Evolutionary conservation across 306 rosid genomes (phyloP), one percentile per base, ranked within the genome.

Genomic region (Chamaecrista fasciculata): DNA sequence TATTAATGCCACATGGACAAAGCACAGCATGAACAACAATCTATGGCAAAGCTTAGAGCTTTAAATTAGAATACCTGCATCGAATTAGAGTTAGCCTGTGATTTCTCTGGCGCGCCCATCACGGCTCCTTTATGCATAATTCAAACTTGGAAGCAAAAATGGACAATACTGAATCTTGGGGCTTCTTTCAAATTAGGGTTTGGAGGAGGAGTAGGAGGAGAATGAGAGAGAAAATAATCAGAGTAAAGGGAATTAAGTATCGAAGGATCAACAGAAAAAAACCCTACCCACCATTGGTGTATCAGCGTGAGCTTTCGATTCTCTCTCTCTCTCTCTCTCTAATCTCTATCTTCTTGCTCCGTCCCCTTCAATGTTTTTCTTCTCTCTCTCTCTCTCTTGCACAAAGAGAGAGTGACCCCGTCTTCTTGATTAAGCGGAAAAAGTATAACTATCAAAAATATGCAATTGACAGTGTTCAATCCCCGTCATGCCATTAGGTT

Each of bases 61-160:
- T 81, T 25, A 29, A 61, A 69, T 66, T n/a, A 19, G 60, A 73
- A 12, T 61, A 74, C 98, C 96, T 93, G 97, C 97, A 93, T 86
- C 85, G 98, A 90, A 85, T 80, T 90, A 58, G 90, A 31, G 82
- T 79, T 90, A 50, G 72, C 66, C 73, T 74, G 94, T 14, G 98
- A 76, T 78, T 87, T 93, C 76, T 93, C 98, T 33, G 92, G 94
- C 58, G 96, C 97, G 58, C 96, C 96, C 98, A 90, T 93, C 49
- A 19, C 75, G 70, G 71, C 74, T 78, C 74, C 77, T 71, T 34
- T 16, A 16, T 75, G 26, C 19, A n/a, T 40, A 82, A 74, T 56
- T 76, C 67, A 25, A 75, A 75, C 70, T 72, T 68, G 69, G 59
- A 78, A 60, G 72, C 70, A 37, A 34, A 8, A 68, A 64, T 21